phyloP scores from a whole-genome alignment of 164 flowering plant genomes.

The Annona cherimola region DNA sequence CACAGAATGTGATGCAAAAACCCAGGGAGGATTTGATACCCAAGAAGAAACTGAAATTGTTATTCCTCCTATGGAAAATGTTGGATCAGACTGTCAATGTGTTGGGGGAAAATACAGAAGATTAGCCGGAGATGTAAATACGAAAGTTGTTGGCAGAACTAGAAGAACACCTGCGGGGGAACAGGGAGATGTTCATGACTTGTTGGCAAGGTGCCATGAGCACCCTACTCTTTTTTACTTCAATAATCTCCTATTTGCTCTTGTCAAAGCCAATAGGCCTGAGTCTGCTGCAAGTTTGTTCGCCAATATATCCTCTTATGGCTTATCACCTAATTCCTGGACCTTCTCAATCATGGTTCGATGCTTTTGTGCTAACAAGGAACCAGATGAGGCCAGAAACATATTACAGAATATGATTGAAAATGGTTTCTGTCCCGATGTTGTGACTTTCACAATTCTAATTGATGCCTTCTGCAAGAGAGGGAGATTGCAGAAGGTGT shows the following conservation, averaged over 20 bases:
- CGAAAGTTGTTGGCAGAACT: constrained; percentile 17
- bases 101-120: neutral
- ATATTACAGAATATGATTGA: constrained; percentile 49
- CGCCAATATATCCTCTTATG: constrained; percentile 22
- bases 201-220: constrained; percentile 16
- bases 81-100: neutral
- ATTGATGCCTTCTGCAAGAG: constrained; percentile 49
- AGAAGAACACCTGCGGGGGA: constrained; percentile 19
- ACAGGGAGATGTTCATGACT: constrained; percentile 11
- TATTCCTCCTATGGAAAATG: neutral
- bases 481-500: constrained; percentile 53
- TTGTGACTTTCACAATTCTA: constrained; percentile 45
- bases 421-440: constrained; percentile 47
- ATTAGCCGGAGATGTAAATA: constrained; percentile 5
- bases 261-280: constrained; percentile 36
- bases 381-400: constrained; percentile 34
- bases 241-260: constrained; percentile 43
- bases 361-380: constrained; percentile 44
- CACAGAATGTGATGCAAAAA: neutral
- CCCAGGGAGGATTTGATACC: neutral
- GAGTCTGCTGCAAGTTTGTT: constrained; percentile 43
- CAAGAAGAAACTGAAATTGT: neutral
- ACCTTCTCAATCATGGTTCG: constrained; percentile 47
- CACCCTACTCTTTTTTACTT: constrained; percentile 23
- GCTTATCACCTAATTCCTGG: constrained; percentile 39